A percentile compares a stretch with the other conserved stretches of the same genome.
Evolutionary conservation across 345 rosid species (phyloP).

Genomic region (Microthlaspi erraticum): DNA sequence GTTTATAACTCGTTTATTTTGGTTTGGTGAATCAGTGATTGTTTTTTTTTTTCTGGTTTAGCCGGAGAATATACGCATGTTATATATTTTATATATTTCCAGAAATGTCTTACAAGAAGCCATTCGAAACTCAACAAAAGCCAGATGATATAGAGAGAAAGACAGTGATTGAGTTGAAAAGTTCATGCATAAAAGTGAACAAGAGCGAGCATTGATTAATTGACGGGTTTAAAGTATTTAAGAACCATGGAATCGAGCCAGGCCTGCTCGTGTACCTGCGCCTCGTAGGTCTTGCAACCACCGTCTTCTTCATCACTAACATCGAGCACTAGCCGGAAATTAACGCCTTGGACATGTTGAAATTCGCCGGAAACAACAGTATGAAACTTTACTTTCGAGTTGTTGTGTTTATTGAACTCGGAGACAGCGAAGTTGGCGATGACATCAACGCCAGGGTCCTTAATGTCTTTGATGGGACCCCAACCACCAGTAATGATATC

Average conservation of each 20-base stretch:
- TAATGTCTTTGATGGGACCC: conserved; percentile 1
- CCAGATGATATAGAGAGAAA: no score
- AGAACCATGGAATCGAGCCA: not conserved
- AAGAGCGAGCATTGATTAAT: not conserved
- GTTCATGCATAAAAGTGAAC: no score
- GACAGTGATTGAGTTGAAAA: no score
- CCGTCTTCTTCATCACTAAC: not conserved
- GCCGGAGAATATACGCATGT: no score
- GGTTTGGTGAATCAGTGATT: not conserved
- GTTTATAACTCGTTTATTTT: conserved; percentile 11
- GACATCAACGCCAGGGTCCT: not conserved
- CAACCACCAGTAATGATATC: not conserved
- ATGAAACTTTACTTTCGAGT: not conserved
- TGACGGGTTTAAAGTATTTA: not conserved
- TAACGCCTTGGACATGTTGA: not conserved
- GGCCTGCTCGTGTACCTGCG: not conserved
- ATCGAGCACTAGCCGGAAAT: not conserved
- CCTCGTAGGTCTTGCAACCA: not conserved
- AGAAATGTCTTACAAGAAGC: no score
- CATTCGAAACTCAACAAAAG: no score
- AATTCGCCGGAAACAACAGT: not conserved
- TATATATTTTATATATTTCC: no score
- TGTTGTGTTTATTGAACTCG: conserved; percentile 1
- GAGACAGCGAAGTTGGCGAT: conserved; percentile 15
- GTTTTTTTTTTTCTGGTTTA: not conserved